Evolutionary conservation across 352 stramenopile genomes (phyloP).

Genomic region (Pythium brassicae): DNA sequence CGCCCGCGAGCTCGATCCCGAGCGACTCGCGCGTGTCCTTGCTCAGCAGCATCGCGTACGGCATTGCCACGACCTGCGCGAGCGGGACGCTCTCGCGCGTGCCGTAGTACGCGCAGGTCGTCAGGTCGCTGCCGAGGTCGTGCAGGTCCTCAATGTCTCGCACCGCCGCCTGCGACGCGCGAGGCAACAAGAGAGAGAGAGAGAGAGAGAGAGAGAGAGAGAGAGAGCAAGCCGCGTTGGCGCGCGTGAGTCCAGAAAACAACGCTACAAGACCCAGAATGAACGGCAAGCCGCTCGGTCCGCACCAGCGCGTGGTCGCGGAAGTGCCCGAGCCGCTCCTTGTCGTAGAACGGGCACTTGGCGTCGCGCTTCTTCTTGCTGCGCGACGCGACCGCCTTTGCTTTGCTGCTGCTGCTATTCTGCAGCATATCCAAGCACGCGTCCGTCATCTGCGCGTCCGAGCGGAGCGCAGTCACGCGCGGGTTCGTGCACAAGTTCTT

Average conservation of each 20-base stretch:
- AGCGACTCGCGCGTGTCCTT: slow-evolving; percentile 88
- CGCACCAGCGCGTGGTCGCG: slow-evolving; percentile 76
- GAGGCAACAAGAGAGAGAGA: too few species aligned
- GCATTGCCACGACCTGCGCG: slow-evolving; percentile 89
- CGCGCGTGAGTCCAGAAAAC: too few species aligned
- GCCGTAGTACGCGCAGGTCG: slow-evolving; percentile 98
- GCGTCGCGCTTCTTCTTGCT: slow-evolving; percentile 33
- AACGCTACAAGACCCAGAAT: too few species aligned
- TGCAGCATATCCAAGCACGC: slow-evolving; percentile 87
- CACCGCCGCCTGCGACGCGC: slow-evolving; percentile 53
- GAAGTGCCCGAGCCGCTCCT: slow-evolving; percentile 62
- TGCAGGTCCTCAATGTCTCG: slow-evolving; percentile 97
- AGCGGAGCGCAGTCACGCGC: slow-evolving; percentile 53
- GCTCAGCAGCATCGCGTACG: slow-evolving; percentile 92
- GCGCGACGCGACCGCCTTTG: too few species aligned
- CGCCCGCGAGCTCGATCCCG: slow-evolving; percentile 80
- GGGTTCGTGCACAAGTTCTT: slow-evolving; percentile 85
- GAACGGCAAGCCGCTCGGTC: not conserved
- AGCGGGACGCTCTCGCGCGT: slow-evolving; percentile 83
- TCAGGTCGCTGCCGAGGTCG: slow-evolving; percentile 84
- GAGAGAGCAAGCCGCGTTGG: too few species aligned
- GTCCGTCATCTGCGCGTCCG: slow-evolving; percentile 80
- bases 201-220: too few species aligned
- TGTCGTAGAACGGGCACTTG: slow-evolving; percentile 85
- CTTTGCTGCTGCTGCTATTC: slow-evolving; percentile 41